Base-by-base conservation (phyloP, 1,284 basidiomycete genomes). In the Fomitopsis schrenkii region DNA sequence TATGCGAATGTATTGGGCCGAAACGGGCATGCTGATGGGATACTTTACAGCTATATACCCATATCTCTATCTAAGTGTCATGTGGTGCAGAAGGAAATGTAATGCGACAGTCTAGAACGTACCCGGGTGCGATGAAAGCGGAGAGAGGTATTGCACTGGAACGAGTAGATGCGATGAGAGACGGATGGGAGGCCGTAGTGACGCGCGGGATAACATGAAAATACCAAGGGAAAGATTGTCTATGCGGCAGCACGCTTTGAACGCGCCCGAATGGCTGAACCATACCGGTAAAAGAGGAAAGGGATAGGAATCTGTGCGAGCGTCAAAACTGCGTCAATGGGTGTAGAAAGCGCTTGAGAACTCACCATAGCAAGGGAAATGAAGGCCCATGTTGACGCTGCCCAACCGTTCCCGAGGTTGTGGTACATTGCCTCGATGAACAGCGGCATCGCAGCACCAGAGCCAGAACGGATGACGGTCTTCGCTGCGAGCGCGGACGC, bases 401-500 rank as follows among this genome's bases (percentile, higher is more conserved):
- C 82, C 83, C 83, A 84, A 65, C 81, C 78, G 44, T 81, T 78
- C 17, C 82, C 81, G 42, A 84, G 74, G 40, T 73, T 74, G 44
- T 77, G 70, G 74, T 81, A 83, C 77, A 84, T 80, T 42, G 72
- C 71, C 22, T 71, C 72, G 66, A 74, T 86, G 74, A 90, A 91
- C 9, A 92, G 74, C 6, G 89, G 89, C 78, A 91, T 90, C 0
- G 84, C 82, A 0, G 88, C 85, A 7, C 84, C 89, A 5, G 84
- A 78, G 0, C 82, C 82, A 0, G 85, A 88, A 55, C 90, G 84
- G 48, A 86, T 72, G 64, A 91, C 79, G 0, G 87, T 90, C 72
- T 89, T 90, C 7, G 86, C 88, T 0, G 90, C 85, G 46, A 91
- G 83, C 1, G 90, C 90, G 22, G 85, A 88, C 1, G 89, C 88